These are phyloP conservation scores for Skeletonema grethae DNA, from an alignment of 108 stramenopile genomes.

Conservation along the genomic window DNA sequence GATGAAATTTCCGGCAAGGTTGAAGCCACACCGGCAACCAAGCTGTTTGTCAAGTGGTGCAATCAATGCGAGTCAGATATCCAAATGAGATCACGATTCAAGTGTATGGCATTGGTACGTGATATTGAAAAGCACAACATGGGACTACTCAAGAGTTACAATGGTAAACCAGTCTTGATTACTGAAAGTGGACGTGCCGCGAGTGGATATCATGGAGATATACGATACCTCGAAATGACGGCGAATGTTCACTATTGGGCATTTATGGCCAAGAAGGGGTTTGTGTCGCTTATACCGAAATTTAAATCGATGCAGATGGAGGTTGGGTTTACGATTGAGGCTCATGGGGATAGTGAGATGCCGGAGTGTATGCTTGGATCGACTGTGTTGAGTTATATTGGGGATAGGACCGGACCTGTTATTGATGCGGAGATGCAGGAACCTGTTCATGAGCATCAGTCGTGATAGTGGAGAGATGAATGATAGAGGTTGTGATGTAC, in stretches of 20 bases:
- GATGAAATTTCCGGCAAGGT: conserved; percentile 45
- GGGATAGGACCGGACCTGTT: conserved; percentile 41
- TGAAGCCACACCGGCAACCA: conserved; percentile 52
- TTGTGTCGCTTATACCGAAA: conserved; percentile 58
- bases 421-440: conserved; percentile 45
- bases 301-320: conserved; percentile 63
- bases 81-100: conserved; percentile 55
- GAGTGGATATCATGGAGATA: conserved; percentile 41
- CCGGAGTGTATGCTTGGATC: conserved; percentile 69
- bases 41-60: conserved; percentile 59
- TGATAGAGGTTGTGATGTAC: not conserved
- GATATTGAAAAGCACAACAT: conserved; percentile 54
- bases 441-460: conserved; percentile 49
- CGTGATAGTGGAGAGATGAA: not conserved
- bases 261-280: conserved; percentile 67
- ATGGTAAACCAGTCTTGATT: conserved; percentile 75
- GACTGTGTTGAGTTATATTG: conserved; percentile 43
- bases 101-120: conserved; percentile 57
- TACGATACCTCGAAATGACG: conserved; percentile 56
- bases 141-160: conserved; percentile 56
- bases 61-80: conserved; percentile 38
- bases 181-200: conserved; percentile 52
- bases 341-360: conserved; percentile 56
- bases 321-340: conserved; percentile 71
- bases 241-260: conserved; percentile 63